Base-by-base conservation (phyloP, 768 basidiomycete genomes). In the Pisolithus orientalis region DNA sequence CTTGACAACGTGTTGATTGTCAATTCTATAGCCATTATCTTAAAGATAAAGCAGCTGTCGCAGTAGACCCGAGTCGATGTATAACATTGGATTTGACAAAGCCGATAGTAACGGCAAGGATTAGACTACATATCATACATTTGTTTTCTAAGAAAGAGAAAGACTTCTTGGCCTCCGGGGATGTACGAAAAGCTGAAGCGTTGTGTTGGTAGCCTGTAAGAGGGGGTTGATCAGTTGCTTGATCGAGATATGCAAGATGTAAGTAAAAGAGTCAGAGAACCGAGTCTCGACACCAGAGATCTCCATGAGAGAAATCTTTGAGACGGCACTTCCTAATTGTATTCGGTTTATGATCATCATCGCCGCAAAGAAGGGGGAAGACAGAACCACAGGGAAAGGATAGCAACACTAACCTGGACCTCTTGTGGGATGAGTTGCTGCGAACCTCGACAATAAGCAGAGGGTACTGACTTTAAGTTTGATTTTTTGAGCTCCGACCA, bases 31-130 rank as follows among this genome's bases (percentile, higher is more conserved):
- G 78, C 75, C 13, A 78, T 78, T 64, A 70, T 78, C 62, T 49
- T 53, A 52, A 75, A 71, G 68, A 77, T 79, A 64, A 70, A 70
- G 57, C 57, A 65, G 51, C 63, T 79, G 46, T 70, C 73, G 0
- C 64, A 71, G 50, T 63, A 51, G 29, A 28, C 25, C 17, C 2
- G n/a, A 25, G 11, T 17, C 34, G 11, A 25, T 25, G 14, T 3
- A 16, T 16, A 44, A 29, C 7, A 1, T n/a, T 29, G 7, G 9
- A 5, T 21, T 42, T 21, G 40, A 42, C n/a, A 24, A 42, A 42
- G n/a, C 4, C 17, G 8, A 21, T 21, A 6, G 8, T 5, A 42
- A 11, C 11, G 34, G 13, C 24, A 42, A 42, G 17, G 17, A 21
- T 21, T 42, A 13, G 34, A 34, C 11, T 34, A 21, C 2, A 21